Evolutionary conservation across 345 rosid species (phyloP).

Genomic region (Ceriops zippeliana): DNA sequence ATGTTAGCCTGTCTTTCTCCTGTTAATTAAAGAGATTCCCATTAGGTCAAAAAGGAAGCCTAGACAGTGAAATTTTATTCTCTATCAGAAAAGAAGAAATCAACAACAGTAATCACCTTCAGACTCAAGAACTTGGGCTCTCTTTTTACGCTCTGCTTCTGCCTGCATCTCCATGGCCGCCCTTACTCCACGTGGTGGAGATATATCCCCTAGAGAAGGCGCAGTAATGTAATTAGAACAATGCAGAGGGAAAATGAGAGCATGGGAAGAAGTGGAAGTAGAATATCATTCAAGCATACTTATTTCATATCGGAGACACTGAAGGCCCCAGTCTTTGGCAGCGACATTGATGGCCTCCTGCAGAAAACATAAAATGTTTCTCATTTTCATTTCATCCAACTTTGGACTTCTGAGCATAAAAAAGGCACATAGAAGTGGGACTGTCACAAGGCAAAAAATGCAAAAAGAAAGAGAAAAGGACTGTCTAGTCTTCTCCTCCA

Average conservation of each 20-base stretch:
- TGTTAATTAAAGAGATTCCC: conserved; percentile 17
- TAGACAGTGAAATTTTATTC: background rate
- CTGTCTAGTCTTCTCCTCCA: too few relatives aligned
- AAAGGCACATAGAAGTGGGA: too few relatives aligned
- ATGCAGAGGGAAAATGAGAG: too few relatives aligned
- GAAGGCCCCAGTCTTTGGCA: conserved; percentile 87
- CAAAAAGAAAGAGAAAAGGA: too few relatives aligned
- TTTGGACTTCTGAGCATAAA: too few relatives aligned
- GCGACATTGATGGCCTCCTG: conserved; percentile 94
- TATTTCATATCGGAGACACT: conserved; percentile 95
- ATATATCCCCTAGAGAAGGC: conserved; percentile 70
- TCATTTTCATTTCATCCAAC: too few relatives aligned
- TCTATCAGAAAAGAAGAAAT: background rate
- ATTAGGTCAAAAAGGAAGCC: background rate
- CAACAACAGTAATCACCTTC: conserved; percentile 42
- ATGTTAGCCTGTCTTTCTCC: conserved; percentile 68
- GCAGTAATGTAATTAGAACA: conserved; percentile 4
- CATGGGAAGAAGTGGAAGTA: background rate
- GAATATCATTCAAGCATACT: conserved; percentile 40
- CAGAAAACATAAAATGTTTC: conserved; percentile 11
- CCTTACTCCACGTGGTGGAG: conserved; percentile 88
- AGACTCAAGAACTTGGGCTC: conserved; percentile 91
- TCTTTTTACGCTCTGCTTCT: conserved; percentile 93
- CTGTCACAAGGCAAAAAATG: too few relatives aligned
- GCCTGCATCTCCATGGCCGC: conserved; percentile 99